phyloP scores from a whole-genome alignment of 2,329 filamentous ascomycete genomes.

The Diaporthe sp. region DNA sequence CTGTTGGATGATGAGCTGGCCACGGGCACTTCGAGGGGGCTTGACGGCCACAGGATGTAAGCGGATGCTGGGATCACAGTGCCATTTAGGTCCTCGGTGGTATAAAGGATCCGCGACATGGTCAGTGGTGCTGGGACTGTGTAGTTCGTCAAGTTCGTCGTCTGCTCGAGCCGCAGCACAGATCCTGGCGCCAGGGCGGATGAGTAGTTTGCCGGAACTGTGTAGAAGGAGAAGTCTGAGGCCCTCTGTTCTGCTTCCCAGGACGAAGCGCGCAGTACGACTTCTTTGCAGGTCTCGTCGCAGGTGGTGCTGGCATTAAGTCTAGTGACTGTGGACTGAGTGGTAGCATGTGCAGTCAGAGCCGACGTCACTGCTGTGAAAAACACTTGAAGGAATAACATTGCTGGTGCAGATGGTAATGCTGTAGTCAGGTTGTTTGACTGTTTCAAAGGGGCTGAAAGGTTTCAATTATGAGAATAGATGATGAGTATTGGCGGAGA shows the following conservation, averaged over 20 bases:
- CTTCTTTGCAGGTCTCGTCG: not conserved
- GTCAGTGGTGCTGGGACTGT: constrained; percentile 44
- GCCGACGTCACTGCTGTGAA: not conserved
- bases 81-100: constrained; percentile 59
- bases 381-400: too few species aligned
- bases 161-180: not conserved
- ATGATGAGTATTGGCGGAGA: not conserved
- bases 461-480: not conserved
- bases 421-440: rapidly evolving
- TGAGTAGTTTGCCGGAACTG: not conserved
- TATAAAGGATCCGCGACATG: constrained; percentile 64
- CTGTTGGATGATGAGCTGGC: not conserved
- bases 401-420: too few species aligned
- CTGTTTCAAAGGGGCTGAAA: rapidly evolving
- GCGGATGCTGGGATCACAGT: constrained; percentile 61
- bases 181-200: constrained; percentile 17
- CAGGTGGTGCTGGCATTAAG: constrained; percentile 13
- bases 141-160: constrained; percentile 13
- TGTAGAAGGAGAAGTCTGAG: constrained; percentile 10
- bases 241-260: constrained; percentile 13
- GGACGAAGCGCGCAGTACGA: not conserved
- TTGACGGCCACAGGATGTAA: constrained; percentile 62
- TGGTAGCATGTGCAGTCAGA: not conserved
- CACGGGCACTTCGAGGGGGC: not conserved
- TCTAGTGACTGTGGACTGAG: too few species aligned